Base-by-base conservation (phyloP, 208 protist genomes). In the Crithidia fasciculata region DNA sequence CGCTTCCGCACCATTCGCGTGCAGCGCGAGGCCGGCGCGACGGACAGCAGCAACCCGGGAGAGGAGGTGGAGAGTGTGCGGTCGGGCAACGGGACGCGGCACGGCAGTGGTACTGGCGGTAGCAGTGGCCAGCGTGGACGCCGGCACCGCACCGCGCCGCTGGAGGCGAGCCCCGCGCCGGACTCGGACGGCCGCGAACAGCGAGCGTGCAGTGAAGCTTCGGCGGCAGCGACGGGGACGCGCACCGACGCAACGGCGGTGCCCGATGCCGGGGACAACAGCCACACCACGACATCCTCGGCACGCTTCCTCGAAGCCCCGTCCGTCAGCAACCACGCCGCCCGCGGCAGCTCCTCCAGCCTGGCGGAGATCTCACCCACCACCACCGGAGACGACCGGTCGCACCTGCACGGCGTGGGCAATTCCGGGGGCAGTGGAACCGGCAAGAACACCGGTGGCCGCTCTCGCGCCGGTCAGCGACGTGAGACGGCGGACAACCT, bases 381-480 rank as follows among this genome's bases (percentile, higher is more conserved):
- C n/a, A 71, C 47, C 13, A 63, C 39, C 2, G 62, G 43, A 6
- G 65, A 78, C 8, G 72, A 57, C 5, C n/a, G 8, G 2, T 61
- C 49, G 5, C 8, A 6, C 12, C 50, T 39, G 39, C 8, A 7
- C 4, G 62, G 57, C 57, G 39, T 4, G 4, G 50, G 62, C 49
- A 15, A 15, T 7, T 5, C 18, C 0, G n/a, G 50, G 10, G n/a
- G 40, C 15, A 47, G 10, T 8, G 63, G 39, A 2, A 69, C 45
- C 8, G 39, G 50, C 6, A 28, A 37, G 13, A 18, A 40, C 10
- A 8, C 19, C 13, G 66, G 44, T 5, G 60, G 74, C 10, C 57
- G 68, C 7, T 69, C 61, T 5, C 74, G 67, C 58, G 56, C 39
- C n/a, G 70, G 66, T 0, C 44, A 40, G n/a, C 74, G 60, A 10